A percentile compares a stretch with the other conserved stretches of the same genome.
Conservation (phyloP, 768 basidiomycete genomes). For the Lentinula sp. region DNA sequence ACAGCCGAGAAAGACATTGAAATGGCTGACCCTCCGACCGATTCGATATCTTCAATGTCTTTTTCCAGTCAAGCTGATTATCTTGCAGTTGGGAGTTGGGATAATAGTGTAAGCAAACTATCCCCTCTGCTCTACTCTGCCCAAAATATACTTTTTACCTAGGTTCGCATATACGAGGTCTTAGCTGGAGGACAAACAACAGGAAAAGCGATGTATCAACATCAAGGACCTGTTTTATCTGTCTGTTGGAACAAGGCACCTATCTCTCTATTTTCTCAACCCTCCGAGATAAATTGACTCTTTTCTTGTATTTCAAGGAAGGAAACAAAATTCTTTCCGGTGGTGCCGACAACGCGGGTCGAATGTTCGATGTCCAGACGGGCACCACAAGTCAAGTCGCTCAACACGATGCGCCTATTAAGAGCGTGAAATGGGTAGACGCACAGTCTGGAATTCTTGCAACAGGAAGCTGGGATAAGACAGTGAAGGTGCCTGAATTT, state of each 20-base stretch:
- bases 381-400: slow-evolving; percentile 81
- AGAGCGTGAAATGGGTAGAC: slow-evolving; percentile 77
- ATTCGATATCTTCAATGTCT: slow-evolving; percentile 80
- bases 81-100: slow-evolving; percentile 92
- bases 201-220: slow-evolving; percentile 85
- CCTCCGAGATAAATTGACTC: background rate
- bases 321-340: slow-evolving; percentile 89
- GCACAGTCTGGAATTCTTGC: slow-evolving; percentile 72
- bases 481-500: slow-evolving; percentile 64
- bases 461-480: slow-evolving; percentile 98
- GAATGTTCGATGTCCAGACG: slow-evolving; percentile 86
- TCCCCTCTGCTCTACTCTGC: too few relatives aligned
- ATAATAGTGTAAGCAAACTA: slow-evolving; percentile 65
- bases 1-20: slow-evolving; percentile 73
- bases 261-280: slow-evolving; percentile 13
- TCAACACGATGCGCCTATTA: slow-evolving; percentile 86
- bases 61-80: slow-evolving; percentile 87
- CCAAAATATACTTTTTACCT: background rate
- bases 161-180: slow-evolving; percentile 94
- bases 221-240: slow-evolving; percentile 85
- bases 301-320: slow-evolving; percentile 42
- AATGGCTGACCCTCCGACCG: slow-evolving; percentile 72
- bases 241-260: slow-evolving; percentile 87
- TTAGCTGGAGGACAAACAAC: slow-evolving; percentile 72
- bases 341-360: slow-evolving; percentile 93